These are phyloP conservation scores for Pouteria glomerata DNA, from an alignment of 148 eudicot genomes.

Conservation along the genomic window DNA sequence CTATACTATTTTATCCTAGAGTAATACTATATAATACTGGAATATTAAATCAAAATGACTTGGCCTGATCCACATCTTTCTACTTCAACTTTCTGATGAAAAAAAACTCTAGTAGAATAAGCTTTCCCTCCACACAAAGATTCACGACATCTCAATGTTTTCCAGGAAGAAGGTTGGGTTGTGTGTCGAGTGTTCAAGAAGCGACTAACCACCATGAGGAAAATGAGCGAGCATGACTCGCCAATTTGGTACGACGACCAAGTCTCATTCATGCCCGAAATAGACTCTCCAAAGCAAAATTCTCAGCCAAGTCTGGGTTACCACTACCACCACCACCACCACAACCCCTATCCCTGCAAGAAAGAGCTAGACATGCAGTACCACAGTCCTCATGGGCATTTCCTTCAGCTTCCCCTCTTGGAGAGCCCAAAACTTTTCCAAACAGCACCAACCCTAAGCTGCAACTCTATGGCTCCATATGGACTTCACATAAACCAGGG, in stretches of 20 bases:
- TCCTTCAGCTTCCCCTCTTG: constrained; percentile 36
- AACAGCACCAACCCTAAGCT: not conserved
- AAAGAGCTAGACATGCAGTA: constrained; percentile 42
- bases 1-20: too few species aligned
- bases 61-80: too few species aligned
- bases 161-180: constrained; percentile 92
- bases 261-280: constrained; percentile 56
- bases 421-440: constrained; percentile 35
- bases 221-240: constrained; percentile 41
- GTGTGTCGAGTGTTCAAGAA: constrained; percentile 86
- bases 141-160: constrained; percentile 1
- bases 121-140: too few species aligned
- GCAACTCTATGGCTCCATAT: constrained; percentile 19
- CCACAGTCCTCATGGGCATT: constrained; percentile 34
- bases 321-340: constrained; percentile 24
- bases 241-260: constrained; percentile 77
- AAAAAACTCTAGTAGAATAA: too few species aligned
- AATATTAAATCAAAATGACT: too few species aligned
- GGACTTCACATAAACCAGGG: constrained; percentile 30
- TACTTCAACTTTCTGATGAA: too few species aligned
- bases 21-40: too few species aligned
- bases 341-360: constrained; percentile 38
- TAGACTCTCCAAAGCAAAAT: constrained; percentile 49
- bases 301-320: constrained; percentile 16
- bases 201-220: constrained; percentile 47